Conservation (phyloP, 495 filamentous ascomycete genomes). For the Cairneyella variabilis region DNA sequence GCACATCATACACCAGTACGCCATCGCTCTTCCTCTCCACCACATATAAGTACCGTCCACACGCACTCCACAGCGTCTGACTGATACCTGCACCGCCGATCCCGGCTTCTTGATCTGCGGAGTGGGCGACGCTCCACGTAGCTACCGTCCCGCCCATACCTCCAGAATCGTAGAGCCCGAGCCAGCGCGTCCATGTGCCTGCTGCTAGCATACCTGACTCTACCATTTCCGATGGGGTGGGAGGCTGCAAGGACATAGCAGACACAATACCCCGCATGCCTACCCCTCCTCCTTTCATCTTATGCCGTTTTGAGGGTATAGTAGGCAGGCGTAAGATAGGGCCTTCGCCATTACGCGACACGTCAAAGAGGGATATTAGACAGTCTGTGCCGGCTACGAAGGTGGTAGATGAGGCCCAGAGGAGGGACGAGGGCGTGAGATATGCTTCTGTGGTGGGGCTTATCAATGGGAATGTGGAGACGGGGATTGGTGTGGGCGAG, state of each 20-base stretch:
- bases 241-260: constrained; percentile 47
- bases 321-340: constrained; percentile 64
- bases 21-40: constrained; percentile 77
- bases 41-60: constrained; percentile 82
- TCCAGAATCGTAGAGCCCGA: constrained; percentile 72
- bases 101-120: constrained; percentile 27
- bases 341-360: constrained; percentile 58
- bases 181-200: constrained; percentile 71
- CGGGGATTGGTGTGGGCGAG: constrained; percentile 36
- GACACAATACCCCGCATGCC: constrained; percentile 85
- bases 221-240: constrained; percentile 27
- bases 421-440: constrained; percentile 68
- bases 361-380: constrained; percentile 74
- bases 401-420: constrained; percentile 59
- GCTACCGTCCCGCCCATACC: constrained; percentile 64
- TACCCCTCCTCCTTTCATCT: constrained; percentile 62
- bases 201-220: constrained; percentile 65
- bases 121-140: constrained; percentile 53
- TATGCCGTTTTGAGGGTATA: constrained; percentile 69
- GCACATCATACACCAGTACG: constrained; percentile 78
- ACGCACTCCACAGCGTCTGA: constrained; percentile 75
- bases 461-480: constrained; percentile 65
- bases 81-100: constrained; percentile 67
- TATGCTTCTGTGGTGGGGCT: constrained; percentile 74
- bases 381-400: constrained; percentile 73